These are phyloP conservation scores for Lodderomyces orthopsilosis DNA, from an alignment of 1,139 yeast genomes.

Conservation along the genomic window DNA sequence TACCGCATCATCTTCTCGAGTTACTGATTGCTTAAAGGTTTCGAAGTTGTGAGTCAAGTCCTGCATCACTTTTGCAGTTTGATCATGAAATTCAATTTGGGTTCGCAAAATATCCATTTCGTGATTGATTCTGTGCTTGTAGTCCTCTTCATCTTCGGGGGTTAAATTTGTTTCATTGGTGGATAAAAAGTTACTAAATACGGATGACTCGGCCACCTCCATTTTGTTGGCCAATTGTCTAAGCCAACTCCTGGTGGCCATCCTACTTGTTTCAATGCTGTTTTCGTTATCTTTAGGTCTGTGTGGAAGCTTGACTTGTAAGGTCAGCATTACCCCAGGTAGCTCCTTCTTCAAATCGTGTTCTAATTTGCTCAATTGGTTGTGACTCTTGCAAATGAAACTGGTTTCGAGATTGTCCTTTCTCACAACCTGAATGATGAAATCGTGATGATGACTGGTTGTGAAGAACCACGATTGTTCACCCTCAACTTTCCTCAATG, in stretches of 20 bases:
- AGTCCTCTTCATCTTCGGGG: slow-evolving; percentile 51
- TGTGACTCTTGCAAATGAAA: slow-evolving; percentile 60
- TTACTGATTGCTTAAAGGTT: slow-evolving; percentile 51
- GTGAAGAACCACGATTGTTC: slow-evolving; percentile 23
- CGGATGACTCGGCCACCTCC: slow-evolving; percentile 53
- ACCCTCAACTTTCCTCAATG: slow-evolving; percentile 43
- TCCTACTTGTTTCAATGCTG: slow-evolving; percentile 28
- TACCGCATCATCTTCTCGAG: slow-evolving; percentile 48
- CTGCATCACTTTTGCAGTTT: slow-evolving; percentile 46
- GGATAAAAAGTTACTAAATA: slow-evolving; percentile 46
- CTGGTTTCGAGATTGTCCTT: slow-evolving; percentile 22
- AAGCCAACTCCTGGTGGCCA: slow-evolving; percentile 73
- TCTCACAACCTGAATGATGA: slow-evolving; percentile 14
- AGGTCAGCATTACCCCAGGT: slow-evolving; percentile 72
- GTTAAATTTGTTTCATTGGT: slow-evolving; percentile 18
- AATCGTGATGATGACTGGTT: slow-evolving; percentile 34
- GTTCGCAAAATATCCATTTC: slow-evolving; percentile 62
- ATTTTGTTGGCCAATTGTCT: slow-evolving; percentile 49
- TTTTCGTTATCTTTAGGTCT: slow-evolving; percentile 47
- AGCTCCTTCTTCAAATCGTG: slow-evolving; percentile 48
- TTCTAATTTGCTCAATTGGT: slow-evolving; percentile 62
- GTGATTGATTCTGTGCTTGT: slow-evolving; percentile 51
- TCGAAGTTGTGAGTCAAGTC: slow-evolving; percentile 52
- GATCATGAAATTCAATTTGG: slow-evolving; percentile 69
- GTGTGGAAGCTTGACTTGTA: slow-evolving; percentile 44